Evolutionary conservation across 2,329 filamentous ascomycete species (phyloP).

Genomic region (Aciculosporium take): DNA sequence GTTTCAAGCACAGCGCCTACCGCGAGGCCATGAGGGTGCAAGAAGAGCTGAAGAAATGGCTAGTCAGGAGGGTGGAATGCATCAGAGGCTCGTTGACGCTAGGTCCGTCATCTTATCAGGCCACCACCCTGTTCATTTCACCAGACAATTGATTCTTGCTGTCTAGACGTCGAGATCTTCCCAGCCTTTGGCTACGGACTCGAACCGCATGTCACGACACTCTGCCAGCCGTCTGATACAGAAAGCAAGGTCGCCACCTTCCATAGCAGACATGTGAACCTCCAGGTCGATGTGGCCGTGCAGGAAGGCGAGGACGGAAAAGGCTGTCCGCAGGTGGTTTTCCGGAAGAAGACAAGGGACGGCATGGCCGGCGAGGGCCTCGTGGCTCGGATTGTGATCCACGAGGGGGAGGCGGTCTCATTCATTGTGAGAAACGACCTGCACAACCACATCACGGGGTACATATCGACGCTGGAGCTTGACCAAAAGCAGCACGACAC

Average conservation of each 20-base stretch:
- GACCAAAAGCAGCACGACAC: constrained; percentile 54
- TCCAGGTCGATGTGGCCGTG: constrained; percentile 55
- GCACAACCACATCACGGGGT: constrained; percentile 39
- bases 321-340: constrained; percentile 36
- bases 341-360: constrained; percentile 36
- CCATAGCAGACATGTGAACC: constrained; percentile 39
- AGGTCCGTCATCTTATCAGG: constrained; percentile 25
- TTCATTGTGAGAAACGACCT: constrained; percentile 54
- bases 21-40: constrained; percentile 39
- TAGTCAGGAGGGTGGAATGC: constrained; percentile 58
- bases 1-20: constrained; percentile 34
- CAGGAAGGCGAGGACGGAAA: constrained; percentile 34
- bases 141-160: background rate
- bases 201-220: constrained; percentile 44
- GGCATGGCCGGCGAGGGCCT: constrained; percentile 49
- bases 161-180: constrained; percentile 51
- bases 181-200: constrained; percentile 59
- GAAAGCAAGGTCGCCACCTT: constrained; percentile 50
- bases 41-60: constrained; percentile 54
- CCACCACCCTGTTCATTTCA: too few species aligned
- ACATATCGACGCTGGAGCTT: constrained; percentile 44
- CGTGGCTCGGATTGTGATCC: constrained; percentile 41
- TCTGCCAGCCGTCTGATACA: constrained; percentile 28
- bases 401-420: constrained; percentile 54
- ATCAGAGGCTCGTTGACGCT: constrained; percentile 52